Base-by-base conservation (phyloP, 352 stramenopile genomes). In the Globisporangium rhizosaccharum region DNA sequence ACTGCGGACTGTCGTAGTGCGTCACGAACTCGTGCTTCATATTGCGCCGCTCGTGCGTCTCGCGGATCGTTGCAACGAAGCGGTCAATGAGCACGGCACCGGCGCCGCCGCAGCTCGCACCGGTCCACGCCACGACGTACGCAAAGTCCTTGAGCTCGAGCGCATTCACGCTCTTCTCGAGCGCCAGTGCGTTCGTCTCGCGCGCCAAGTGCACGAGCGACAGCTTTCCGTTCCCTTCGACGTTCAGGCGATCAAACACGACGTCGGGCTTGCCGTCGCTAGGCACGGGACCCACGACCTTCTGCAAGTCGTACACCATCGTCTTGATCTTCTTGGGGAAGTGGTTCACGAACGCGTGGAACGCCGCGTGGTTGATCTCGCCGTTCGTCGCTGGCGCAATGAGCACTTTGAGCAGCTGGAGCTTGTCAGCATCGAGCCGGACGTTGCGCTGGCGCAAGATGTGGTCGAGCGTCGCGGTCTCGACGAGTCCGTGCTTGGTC, bases 21-120 rank as follows among this genome's bases (percentile, higher is more conserved):
- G 81, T 93, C 33, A 91, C 66, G 65, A 89, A 93, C 53, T 90
- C 83, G 58, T 79, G 85, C 55, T 90, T 90, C 83, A 91, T 93
- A 61, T 90, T 93, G 57, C 81, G 68, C 9, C 83, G 79, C 36
- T 93, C 81, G 41, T 70, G 67, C 15, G 80, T 88, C 53, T 89
- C 82, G 41, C 81, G 81, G 30, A 91, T 69, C 4, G 68, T 71
- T 14, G 79, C 73, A 18, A 91, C 52, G 51, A 93, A 93, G 18
- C 83, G 76, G 63, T 93, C 83, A 49, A 93, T 84, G 8, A 93
- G 56, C 1, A 93, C 68, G 0, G 71, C 66, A 17, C 81, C 81
- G 57, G 82, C 74, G 0, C 81, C 83, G 36, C 81, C 77, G 56
- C 81, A 93, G 64, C 87, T 79, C n/a, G 83, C 70, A 0, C 83